Evolutionary conservation across 108 stramenopile species (phyloP).

Genomic region (Nitzschia sp.): DNA sequence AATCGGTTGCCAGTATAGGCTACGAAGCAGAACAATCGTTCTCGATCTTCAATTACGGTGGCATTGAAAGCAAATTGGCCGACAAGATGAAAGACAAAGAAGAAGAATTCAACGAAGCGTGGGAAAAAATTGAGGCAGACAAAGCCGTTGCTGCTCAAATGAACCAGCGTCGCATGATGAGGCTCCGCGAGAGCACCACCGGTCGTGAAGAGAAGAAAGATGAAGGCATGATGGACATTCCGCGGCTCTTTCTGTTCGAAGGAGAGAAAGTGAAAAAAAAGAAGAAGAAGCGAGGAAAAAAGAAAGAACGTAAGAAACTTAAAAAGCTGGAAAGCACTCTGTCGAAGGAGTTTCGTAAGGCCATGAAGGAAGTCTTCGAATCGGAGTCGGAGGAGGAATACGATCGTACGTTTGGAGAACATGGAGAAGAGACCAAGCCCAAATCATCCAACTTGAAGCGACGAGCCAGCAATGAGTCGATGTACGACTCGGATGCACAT

Average conservation of each 20-base stretch:
- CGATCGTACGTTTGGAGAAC: slow-evolving; percentile 12
- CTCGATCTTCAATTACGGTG: slow-evolving; percentile 8
- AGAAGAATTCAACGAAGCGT: slow-evolving; percentile 31
- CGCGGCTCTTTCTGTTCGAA: slow-evolving; percentile 39
- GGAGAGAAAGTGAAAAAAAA: slow-evolving; percentile 27
- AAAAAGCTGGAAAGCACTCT: slow-evolving; percentile 37
- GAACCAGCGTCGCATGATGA: slow-evolving; percentile 24
- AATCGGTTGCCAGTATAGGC: background rate
- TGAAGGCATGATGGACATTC: slow-evolving; percentile 12
- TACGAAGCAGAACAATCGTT: slow-evolving; percentile 17
- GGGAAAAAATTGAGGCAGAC: slow-evolving; percentile 38
- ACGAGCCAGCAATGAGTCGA: slow-evolving; percentile 7
- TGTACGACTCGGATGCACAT: slow-evolving; percentile 8
- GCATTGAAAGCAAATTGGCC: slow-evolving; percentile 28
- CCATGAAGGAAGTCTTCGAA: slow-evolving; percentile 36
- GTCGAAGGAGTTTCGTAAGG: slow-evolving; percentile 35
- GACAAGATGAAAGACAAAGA: slow-evolving; percentile 17
- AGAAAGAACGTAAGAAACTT: slow-evolving; percentile 14
- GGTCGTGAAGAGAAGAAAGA: slow-evolving; percentile 17
- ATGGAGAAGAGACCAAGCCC: background rate
- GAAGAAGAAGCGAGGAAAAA: slow-evolving; percentile 12
- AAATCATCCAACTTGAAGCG: background rate
- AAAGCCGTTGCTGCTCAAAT: slow-evolving; percentile 31
- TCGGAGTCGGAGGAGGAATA: slow-evolving; percentile 38
- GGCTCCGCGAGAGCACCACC: slow-evolving; percentile 17